These are phyloP conservation scores for Mycena maculata DNA, from an alignment of 768 basidiomycete species.

Conservation along the genomic window DNA sequence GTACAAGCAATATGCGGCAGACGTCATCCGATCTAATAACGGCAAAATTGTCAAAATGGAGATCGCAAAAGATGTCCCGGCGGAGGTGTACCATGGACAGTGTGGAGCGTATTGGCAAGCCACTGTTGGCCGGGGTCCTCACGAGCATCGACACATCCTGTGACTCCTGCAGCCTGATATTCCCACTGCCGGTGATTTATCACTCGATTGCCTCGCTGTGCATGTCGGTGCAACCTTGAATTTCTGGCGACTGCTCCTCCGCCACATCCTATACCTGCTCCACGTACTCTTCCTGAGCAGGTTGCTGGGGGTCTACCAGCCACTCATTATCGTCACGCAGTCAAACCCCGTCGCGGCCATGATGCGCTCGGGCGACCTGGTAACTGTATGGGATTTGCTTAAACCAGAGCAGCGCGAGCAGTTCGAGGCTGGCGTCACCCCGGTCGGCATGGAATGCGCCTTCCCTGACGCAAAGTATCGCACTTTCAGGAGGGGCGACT, in stretches of 20 bases:
- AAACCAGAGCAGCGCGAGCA: neutral
- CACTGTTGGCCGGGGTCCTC: neutral
- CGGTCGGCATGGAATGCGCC: neutral
- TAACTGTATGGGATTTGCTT: neutral
- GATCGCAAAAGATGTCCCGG: neutral
- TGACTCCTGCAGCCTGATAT: neutral
- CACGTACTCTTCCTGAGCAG: neutral
- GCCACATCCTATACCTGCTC: neutral
- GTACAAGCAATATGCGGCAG: no score
- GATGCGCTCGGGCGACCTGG: neutral
- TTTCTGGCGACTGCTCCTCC: neutral
- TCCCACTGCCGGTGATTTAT: neutral
- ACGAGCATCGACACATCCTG: neutral
- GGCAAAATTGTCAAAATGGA: neutral
- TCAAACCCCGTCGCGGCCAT: neutral
- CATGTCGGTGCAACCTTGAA: neutral
- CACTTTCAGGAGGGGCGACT: neutral
- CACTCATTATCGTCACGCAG: neutral
- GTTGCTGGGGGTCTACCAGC: neutral
- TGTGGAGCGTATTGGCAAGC: neutral
- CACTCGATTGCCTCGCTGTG: neutral
- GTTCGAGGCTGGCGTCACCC: neutral
- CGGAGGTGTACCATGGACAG: neutral
- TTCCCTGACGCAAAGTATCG: neutral
- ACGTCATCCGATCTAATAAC: neutral